phyloP scores from a whole-genome alignment of 139 green algal species.

The Eudorina sp. region DNA sequence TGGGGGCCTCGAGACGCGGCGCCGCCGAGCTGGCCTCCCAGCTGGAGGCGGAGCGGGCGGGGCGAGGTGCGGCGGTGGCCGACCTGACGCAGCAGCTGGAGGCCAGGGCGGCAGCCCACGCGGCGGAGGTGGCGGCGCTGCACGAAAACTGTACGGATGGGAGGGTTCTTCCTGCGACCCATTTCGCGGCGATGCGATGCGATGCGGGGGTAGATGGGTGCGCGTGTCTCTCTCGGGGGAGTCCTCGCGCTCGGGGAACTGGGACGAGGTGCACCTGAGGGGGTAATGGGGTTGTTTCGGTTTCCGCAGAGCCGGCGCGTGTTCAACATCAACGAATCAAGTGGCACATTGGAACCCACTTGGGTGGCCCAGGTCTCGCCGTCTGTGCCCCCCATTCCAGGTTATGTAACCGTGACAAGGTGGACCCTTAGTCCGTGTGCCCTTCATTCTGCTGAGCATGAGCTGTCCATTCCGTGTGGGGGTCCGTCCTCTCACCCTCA shows the following conservation, averaged over 20 bases:
- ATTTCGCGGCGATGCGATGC: background rate
- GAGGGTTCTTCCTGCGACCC: no score
- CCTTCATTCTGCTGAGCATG: no score
- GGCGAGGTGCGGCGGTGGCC: background rate
- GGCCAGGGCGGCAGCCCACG: background rate
- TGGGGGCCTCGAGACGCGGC: background rate
- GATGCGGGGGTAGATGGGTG: background rate
- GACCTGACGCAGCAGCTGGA: background rate
- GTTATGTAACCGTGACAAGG: background rate
- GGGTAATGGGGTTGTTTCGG: no score
- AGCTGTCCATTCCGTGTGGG: background rate
- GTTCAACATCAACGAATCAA: background rate
- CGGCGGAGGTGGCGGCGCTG: constrained; percentile 4
- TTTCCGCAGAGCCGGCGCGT: no score
- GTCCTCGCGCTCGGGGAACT: no score
- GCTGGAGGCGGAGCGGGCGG: constrained; percentile 15
- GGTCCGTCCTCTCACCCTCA: background rate
- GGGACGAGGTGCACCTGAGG: no score
- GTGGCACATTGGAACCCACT: background rate
- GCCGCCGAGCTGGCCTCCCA: background rate
- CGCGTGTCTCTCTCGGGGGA: background rate
- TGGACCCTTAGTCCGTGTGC: no score
- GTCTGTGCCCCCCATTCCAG: background rate
- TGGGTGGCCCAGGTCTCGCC: background rate
- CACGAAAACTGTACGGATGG: constrained; percentile 25